phyloP scores from a whole-genome alignment of 306 rosid species.

The Coriaria nepalensis region DNA sequence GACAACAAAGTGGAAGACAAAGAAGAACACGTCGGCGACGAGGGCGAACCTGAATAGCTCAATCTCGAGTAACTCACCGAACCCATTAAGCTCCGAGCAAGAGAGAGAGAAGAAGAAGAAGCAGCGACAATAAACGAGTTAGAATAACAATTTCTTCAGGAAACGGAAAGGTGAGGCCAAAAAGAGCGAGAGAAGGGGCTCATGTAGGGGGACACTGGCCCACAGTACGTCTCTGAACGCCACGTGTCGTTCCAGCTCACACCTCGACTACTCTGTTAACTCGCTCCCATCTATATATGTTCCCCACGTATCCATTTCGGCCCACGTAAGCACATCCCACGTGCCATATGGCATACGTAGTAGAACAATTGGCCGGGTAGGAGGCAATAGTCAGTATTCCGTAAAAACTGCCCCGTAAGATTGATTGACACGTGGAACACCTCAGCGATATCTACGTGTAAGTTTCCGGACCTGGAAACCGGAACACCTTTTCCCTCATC shows the following conservation, averaged over 20 bases:
- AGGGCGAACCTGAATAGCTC: slow-evolving; percentile 17
- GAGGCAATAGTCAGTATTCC: neutral
- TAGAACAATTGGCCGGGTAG: neutral
- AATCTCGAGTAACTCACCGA: slow-evolving; percentile 17
- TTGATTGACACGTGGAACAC: too few relatives aligned
- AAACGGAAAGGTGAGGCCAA: neutral
- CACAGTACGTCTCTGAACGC: slow-evolving; percentile 18
- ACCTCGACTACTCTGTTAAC: slow-evolving; percentile 21
- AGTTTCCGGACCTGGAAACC: neutral
- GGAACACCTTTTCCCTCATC: neutral
- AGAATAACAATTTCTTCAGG: neutral
- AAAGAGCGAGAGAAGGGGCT: neutral
- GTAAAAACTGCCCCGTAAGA: too few relatives aligned
- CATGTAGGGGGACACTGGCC: slow-evolving; percentile 5
- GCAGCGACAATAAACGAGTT: neutral
- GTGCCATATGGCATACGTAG: slow-evolving; percentile 7
- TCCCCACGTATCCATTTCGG: slow-evolving; percentile 37
- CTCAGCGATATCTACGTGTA: neutral
- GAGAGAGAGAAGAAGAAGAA: neutral
- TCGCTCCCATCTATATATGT: slow-evolving; percentile 28
- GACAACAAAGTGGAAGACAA: slow-evolving; percentile 2
- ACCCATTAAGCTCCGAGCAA: slow-evolving; percentile 9
- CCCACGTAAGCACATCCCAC: slow-evolving; percentile 36
- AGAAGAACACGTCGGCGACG: slow-evolving; percentile 11
- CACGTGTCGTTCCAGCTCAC: slow-evolving; percentile 54